Conservation (phyloP, 345 rosid genomes). For the Melaleuca quinquenervia region DNA sequence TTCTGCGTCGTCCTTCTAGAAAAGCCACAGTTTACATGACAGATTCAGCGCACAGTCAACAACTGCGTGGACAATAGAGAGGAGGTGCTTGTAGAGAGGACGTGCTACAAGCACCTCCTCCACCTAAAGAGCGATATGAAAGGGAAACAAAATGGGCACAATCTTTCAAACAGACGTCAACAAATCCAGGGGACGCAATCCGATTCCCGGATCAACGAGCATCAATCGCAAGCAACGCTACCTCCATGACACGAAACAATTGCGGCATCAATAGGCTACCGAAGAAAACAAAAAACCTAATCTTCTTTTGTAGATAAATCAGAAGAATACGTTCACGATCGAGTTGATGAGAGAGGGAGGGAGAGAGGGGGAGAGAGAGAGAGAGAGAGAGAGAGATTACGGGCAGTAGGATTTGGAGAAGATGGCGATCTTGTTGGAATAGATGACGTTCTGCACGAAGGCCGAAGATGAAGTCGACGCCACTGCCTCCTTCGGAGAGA, state of each 20-base stretch:
- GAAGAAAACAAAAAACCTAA: not conserved
- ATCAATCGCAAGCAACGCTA: not conserved
- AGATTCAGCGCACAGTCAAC: not conserved
- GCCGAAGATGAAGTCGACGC: slow-evolving; percentile 68
- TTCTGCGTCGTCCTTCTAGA: not conserved
- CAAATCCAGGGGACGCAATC: not conserved
- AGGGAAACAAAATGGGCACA: not conserved
- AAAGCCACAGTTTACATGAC: not conserved
- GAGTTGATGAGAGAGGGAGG: not conserved
- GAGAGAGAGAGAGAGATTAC: slow-evolving; percentile 18
- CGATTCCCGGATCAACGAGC: not conserved
- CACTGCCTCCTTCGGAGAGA: slow-evolving; percentile 7
- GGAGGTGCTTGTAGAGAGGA: not conserved
- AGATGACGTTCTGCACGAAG: slow-evolving; percentile 70
- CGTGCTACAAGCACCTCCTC: not conserved
- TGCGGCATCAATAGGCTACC: not conserved
- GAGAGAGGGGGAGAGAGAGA: not conserved
- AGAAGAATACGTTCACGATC: not conserved
- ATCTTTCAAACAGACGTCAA: not conserved
- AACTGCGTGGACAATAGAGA: not conserved
- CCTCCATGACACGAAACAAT: not conserved
- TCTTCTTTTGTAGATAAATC: not conserved
- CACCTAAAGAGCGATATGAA: no score
- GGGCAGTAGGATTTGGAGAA: slow-evolving; percentile 99
- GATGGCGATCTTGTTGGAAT: slow-evolving; percentile 78